Conservation (phyloP, 805 yeast species). For the Lipomyces chichibuensis region DNA sequence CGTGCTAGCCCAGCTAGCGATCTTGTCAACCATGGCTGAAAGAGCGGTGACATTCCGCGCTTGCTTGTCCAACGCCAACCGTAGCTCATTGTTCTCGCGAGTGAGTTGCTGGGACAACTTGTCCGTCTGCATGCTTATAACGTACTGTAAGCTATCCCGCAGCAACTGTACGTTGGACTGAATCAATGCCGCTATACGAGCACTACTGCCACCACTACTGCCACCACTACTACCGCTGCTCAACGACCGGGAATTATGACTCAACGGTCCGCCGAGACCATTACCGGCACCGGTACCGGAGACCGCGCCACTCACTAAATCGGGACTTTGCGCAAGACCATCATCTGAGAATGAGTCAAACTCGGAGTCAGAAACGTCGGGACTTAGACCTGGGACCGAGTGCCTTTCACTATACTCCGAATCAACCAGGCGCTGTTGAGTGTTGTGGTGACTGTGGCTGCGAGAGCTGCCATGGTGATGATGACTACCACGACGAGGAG, state of each 20-base stretch:
- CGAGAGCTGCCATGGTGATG: background rate
- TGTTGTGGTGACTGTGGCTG: conserved; percentile 1
- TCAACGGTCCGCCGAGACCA: background rate
- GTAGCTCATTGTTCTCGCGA: conserved; percentile 25
- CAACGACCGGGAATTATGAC: background rate
- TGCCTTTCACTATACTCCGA: conserved; percentile 13
- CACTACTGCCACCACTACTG: background rate
- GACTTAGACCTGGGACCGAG: conserved; percentile 24
- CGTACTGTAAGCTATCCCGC: conserved; percentile 27
- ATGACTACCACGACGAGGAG: background rate
- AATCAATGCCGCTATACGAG: conserved; percentile 15
- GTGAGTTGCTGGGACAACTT: conserved; percentile 16
- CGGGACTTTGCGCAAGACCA: conserved; percentile 13
- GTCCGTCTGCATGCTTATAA: conserved; percentile 23
- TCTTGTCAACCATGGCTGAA: conserved; percentile 22
- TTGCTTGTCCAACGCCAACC: conserved; percentile 25
- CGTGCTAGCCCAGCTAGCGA: conserved; percentile 21
- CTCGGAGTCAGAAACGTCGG: conserved; percentile 32
- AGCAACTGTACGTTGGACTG: conserved; percentile 14
- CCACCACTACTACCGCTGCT: background rate
- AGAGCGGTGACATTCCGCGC: conserved; percentile 13
- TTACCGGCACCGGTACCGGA: background rate
- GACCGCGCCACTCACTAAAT: background rate
- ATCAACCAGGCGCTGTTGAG: conserved; percentile 5
- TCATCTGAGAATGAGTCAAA: conserved; percentile 30